Conservation (phyloP, 2,329 filamentous ascomycete genomes). For the Onygenales sp. region DNA sequence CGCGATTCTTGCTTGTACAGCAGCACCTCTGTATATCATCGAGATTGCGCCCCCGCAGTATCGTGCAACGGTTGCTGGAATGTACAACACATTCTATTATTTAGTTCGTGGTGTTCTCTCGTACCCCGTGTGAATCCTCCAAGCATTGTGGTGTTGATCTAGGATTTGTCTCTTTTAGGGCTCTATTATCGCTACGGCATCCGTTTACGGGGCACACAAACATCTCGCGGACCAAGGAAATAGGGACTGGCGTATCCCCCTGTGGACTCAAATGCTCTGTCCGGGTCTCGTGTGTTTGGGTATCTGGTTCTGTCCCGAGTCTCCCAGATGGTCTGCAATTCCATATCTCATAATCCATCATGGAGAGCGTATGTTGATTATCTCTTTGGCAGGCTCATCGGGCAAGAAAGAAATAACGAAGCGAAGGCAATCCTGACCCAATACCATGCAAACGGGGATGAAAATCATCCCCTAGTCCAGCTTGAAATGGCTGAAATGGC, state of each 20-base stretch:
- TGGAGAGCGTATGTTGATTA: background rate
- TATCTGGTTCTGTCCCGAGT: slow-evolving; percentile 18
- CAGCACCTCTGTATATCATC: slow-evolving; percentile 20
- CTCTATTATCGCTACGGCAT: slow-evolving; percentile 9
- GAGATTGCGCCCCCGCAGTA: slow-evolving; percentile 23
- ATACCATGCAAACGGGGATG: slow-evolving; percentile 36
- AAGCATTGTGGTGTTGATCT: background rate
- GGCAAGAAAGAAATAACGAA: slow-evolving; percentile 12
- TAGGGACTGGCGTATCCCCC: slow-evolving; percentile 8
- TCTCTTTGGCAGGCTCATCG: slow-evolving; percentile 12
- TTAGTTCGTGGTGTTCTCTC: background rate
- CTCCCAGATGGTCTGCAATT: slow-evolving; percentile 18
- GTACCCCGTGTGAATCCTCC: background rate
- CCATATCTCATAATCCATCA: too few relatives aligned
- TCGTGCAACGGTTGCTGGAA: slow-evolving; percentile 19
- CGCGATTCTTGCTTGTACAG: slow-evolving; percentile 25
- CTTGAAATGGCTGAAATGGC: slow-evolving; percentile 36
- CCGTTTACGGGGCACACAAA: slow-evolving; percentile 7
- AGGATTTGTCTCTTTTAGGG: background rate
- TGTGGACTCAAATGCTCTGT: slow-evolving; percentile 11
- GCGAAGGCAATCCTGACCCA: slow-evolving; percentile 28
- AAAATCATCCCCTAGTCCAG: slow-evolving; percentile 29
- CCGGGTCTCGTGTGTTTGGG: slow-evolving; percentile 8
- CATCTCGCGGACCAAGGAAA: slow-evolving; percentile 2
- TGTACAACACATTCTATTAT: slow-evolving; percentile 18